These are phyloP conservation scores for Tolypocladium amazonense DNA, from an alignment of 2,329 filamentous ascomycete genomes.

Conservation along the genomic window DNA sequence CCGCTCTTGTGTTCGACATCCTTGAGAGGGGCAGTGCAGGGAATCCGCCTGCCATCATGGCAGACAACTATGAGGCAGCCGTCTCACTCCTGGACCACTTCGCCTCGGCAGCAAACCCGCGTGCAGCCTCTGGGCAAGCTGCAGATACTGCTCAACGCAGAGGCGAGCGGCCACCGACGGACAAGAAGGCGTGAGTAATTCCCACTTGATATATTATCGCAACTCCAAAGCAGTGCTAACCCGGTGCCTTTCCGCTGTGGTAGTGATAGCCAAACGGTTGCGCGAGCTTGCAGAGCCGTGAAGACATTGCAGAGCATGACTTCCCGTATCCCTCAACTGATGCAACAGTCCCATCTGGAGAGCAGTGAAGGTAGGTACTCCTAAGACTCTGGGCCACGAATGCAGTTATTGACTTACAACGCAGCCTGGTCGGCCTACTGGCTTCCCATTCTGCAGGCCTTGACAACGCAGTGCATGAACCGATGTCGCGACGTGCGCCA, in stretches of 20 bases:
- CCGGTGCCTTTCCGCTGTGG: background rate
- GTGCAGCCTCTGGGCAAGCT: constrained; percentile 58
- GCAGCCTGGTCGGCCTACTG: constrained; percentile 94
- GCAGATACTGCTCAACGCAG: constrained; percentile 39
- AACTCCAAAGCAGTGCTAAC: background rate
- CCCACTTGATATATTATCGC: background rate
- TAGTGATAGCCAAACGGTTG: constrained; percentile 46
- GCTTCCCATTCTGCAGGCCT: constrained; percentile 83
- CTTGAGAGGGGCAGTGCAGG: constrained; percentile 66
- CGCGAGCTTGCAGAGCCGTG: constrained; percentile 71
- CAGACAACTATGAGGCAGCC: constrained; percentile 90
- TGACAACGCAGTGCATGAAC: constrained; percentile 87
- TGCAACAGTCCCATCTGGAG: constrained; percentile 88
- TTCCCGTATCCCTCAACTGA: constrained; percentile 69
- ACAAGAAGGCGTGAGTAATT: constrained; percentile 14
- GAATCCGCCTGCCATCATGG: constrained; percentile 72
- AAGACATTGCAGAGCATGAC: constrained; percentile 75
- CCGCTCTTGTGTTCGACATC: constrained; percentile 75
- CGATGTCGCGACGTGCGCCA: constrained; percentile 88
- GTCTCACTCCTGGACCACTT: constrained; percentile 82
- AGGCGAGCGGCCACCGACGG: constrained; percentile 13
- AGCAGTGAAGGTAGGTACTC: constrained; percentile 57
- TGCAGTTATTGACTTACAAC: background rate
- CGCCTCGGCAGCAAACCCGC: constrained; percentile 69
- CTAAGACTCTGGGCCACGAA: background rate